Base-by-base conservation (phyloP, 2,329 filamentous ascomycete species). In the Teratosphaeria viscida region DNA sequence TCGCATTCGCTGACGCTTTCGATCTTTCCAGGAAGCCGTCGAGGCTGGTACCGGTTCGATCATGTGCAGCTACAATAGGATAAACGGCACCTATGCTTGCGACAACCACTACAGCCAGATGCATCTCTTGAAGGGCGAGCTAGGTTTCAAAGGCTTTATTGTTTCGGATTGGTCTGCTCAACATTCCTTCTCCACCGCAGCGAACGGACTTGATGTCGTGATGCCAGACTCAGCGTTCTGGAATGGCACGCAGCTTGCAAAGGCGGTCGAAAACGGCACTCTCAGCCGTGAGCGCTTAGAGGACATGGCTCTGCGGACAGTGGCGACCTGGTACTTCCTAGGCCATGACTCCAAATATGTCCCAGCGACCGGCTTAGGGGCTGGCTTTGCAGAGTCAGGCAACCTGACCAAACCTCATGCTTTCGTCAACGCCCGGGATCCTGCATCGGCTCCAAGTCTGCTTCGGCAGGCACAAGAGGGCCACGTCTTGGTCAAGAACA, bases 371-470 rank as follows among this genome's bases (percentile, higher is more conserved):
- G 16, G 37, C 37, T 43, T 3, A n/a, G 37, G 37, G 16, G 4
- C 63, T 63, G 23, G 37, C 4, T 43, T 43, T n/a, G 73, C 85
- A 4, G 79, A 85, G 62, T 82, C 78, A 4, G 74, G 81, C 14
- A 78, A 85, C 67, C 68, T 43, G 14, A 16, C 37, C 75, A 14
- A 71, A 14, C 37, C 37, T 43, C 37, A 43, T 14, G 16, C 37
- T 2, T 43, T 92, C 79, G 96, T 96, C 75, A 86, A 87, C 67
- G 90, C 90, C 5, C 97, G 92, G 92, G 90, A 86, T 0, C 76
- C 79, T 1, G 85, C 92, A 66, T 92, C 88, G 0, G 87, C 82
- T 65, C 89, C 87, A 53, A 87, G 83, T 60, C 68, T 84, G 56
- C 75, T 7, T 75, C 78, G n/a, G 76, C 77, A 1, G 69, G 75